Base-by-base conservation (phyloP, 2,329 filamentous ascomycete genomes). In the Bipolaris sorokiniana region DNA sequence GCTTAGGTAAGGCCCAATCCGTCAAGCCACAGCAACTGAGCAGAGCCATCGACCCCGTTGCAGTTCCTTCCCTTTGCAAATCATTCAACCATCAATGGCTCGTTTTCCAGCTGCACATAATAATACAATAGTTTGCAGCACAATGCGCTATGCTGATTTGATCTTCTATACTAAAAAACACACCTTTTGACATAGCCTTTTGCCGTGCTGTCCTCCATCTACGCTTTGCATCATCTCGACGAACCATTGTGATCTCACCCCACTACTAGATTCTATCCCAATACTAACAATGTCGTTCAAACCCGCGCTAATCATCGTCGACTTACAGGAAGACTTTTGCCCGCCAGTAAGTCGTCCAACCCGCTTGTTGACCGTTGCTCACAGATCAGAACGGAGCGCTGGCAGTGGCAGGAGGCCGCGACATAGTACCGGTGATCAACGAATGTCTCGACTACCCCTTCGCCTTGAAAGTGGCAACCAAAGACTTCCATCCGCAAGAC, bases 321-420 rank as follows among this genome's bases (percentile, higher is more conserved):
- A 97, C 77, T 83, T 96, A 71, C 95, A 98, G 78, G 90, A 97
- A 76, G 94, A 98, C 80, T 98, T 97, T 76, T 96, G 92, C 76
- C 90, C 91, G 57, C 92, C 93, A 11, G 92, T 95, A 79, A 79
- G 88, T 60, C 22, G 33, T 13, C 44, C 50, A 15, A 23, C 22
- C 2, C 22, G 3, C 51, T 42, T 37, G 31, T 7, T 26, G 38
- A 22, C 42, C 11, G 23, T 42, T 5, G 48, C 67, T 67, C 61
- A 74, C 63, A 33, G 37, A n/a, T 16, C 67, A 96, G 92, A 84
- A 89, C 62, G 95, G 94, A 62, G 83, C 91, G n/a, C 87, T 99
- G 48, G 89, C 92, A 31, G 91, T 98, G n/a, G 73, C 85, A 52
- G 79, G 83, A 48, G 95, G 88, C 63, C 89, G 91, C 63, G 79